Conservation (phyloP, 1,284 basidiomycete genomes). For the Exsudoporus floridanus region DNA sequence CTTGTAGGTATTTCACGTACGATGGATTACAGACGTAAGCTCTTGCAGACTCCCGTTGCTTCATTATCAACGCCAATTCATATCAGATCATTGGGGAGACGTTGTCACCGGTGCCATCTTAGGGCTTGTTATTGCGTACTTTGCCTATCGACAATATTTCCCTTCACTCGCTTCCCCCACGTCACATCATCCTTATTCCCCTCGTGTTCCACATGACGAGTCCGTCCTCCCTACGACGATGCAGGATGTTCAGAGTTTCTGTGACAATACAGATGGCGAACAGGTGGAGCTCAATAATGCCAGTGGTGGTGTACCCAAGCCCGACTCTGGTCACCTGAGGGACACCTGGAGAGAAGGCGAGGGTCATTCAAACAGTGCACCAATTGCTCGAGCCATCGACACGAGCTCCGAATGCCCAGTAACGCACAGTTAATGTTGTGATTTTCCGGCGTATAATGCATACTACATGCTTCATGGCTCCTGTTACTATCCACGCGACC, state of each 20-base stretch:
- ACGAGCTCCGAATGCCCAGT: not conserved
- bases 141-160: constrained; percentile 82
- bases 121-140: constrained; percentile 73
- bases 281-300: constrained; percentile 29
- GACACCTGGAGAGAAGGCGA: constrained; percentile 39
- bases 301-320: constrained; percentile 21
- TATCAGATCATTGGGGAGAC: constrained; percentile 84
- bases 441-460: not conserved
- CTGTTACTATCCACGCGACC: not conserved
- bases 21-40: constrained; percentile 84
- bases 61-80: constrained; percentile 1
- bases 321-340: constrained; percentile 36
- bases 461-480: not conserved
- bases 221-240: constrained; percentile 40
- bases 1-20: constrained; percentile 91
- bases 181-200: constrained; percentile 76
- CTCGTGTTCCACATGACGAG: constrained; percentile 54
- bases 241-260: constrained; percentile 11
- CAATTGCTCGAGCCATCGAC: constrained; percentile 11
- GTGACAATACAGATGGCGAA: constrained; percentile 15
- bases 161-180: constrained; percentile 57
- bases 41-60: not conserved
- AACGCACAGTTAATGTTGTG: not conserved
- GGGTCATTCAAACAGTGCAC: constrained; percentile 10
- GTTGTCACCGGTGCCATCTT: constrained; percentile 79